phyloP scores from a whole-genome alignment of 1,139 yeast genomes.

The Candida albicans region DNA sequence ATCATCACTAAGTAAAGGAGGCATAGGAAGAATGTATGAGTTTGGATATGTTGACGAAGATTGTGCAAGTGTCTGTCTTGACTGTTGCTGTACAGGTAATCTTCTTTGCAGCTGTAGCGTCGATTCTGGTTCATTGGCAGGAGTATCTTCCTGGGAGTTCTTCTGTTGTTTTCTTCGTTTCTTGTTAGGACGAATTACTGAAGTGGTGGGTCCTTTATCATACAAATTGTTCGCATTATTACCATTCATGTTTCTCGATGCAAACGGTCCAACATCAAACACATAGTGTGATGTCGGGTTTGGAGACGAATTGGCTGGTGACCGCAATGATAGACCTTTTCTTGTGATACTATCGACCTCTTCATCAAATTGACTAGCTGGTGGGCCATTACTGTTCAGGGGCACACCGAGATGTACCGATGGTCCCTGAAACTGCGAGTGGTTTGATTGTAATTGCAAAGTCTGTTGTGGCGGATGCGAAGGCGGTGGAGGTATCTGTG shows the following conservation, averaged over 20 bases:
- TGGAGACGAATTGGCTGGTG: slow-evolving; percentile 16
- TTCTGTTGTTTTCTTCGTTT: slow-evolving; percentile 2
- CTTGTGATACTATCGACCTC: slow-evolving; percentile 12
- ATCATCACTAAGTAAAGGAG: slow-evolving; percentile 16
- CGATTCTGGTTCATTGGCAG: slow-evolving; percentile 2
- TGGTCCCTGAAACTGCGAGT: background rate
- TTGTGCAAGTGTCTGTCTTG: background rate
- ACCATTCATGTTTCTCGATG: slow-evolving; percentile 12
- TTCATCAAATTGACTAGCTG: slow-evolving; percentile 11
- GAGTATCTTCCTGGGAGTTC: slow-evolving; percentile 1
- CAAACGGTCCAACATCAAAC: slow-evolving; percentile 17
- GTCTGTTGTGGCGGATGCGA: slow-evolving; percentile 9
- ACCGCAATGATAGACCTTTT: slow-evolving; percentile 14
- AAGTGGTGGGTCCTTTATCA: slow-evolving; percentile 5
- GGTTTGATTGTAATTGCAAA: background rate
- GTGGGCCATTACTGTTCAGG: background rate
- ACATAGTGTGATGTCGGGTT: slow-evolving; percentile 19
- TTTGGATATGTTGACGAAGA: slow-evolving; percentile 5
- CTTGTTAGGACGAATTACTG: slow-evolving; percentile 4
- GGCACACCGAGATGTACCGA: slow-evolving; percentile 1
- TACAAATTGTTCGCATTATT: slow-evolving; percentile 3
- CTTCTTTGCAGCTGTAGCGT: slow-evolving; percentile 6
- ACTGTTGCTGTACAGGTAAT: slow-evolving; percentile 2
- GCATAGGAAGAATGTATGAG: slow-evolving; percentile 21
- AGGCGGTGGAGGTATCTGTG: slow-evolving; percentile 6